These are phyloP conservation scores for Chalciporus chontae DNA, from an alignment of 768 basidiomycete species.

Conservation along the genomic window DNA sequence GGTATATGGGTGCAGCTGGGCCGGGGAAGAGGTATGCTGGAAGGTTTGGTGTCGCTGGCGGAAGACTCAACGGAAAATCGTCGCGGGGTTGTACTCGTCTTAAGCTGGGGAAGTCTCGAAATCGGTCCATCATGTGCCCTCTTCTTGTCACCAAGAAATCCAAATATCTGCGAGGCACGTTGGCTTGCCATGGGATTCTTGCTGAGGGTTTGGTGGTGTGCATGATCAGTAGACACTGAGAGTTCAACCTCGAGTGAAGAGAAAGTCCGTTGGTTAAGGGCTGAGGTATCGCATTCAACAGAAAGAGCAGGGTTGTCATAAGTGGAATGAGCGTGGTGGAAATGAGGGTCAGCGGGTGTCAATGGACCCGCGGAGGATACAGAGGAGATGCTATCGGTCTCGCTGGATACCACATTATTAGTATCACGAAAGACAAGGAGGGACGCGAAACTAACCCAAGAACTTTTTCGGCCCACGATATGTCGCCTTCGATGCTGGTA, in stretches of 20 bases:
- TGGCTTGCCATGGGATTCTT: constrained; percentile 51
- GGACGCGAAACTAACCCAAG: constrained; percentile 46
- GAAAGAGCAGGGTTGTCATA: constrained; percentile 37
- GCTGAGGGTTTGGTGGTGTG: constrained; percentile 15
- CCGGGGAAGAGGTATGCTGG: constrained; percentile 15
- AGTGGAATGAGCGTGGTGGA: constrained; percentile 39
- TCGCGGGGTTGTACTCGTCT: constrained; percentile 20
- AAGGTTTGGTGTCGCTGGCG: constrained; percentile 22
- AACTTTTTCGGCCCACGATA: constrained; percentile 81
- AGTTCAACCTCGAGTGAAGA: constrained; percentile 77
- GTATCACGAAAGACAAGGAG: background rate
- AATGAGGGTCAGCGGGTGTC: constrained; percentile 46
- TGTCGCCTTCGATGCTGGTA: constrained; percentile 61
- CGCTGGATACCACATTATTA: constrained; percentile 31
- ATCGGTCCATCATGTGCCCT: constrained; percentile 35
- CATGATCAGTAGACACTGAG: constrained; percentile 47
- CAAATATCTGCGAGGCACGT: constrained; percentile 73
- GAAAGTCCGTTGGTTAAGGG: constrained; percentile 39
- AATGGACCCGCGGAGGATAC: constrained; percentile 48
- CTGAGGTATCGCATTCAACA: constrained; percentile 45
- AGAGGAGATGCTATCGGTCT: constrained; percentile 41
- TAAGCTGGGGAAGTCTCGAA: constrained; percentile 30
- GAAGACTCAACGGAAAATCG: constrained; percentile 24
- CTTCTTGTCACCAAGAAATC: constrained; percentile 57
- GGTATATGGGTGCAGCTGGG: constrained; percentile 11